Conservation (phyloP, 371 early-diverging fungal genomes). For the Mucor sp. region DNA sequence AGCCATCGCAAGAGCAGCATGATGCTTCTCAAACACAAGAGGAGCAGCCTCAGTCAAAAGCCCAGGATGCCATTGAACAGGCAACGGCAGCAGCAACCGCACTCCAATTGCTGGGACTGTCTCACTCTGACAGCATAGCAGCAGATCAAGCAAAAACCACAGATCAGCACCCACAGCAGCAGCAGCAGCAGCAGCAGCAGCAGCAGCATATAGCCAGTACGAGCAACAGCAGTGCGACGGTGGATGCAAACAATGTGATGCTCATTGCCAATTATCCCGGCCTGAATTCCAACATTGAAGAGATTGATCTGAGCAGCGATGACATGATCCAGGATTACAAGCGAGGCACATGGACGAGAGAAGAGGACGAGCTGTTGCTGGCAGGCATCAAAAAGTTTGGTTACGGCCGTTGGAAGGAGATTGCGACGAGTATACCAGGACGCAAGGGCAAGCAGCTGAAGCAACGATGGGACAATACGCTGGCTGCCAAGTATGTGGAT, state of each 20-base stretch:
- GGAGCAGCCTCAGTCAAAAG: background rate
- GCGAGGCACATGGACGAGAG: conserved; percentile 44
- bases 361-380: conserved; percentile 48
- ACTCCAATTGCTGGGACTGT: conserved; percentile 19
- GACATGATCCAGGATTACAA: conserved; percentile 39
- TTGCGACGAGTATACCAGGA: conserved; percentile 40
- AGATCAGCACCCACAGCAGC: background rate
- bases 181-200: background rate
- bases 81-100: conserved; percentile 33
- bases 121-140: conserved; percentile 1
- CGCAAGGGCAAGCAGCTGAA: conserved; percentile 49
- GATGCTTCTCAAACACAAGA: background rate
- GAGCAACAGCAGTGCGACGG: background rate
- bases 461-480: conserved; percentile 49
- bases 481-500: conserved; percentile 49
- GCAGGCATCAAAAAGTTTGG: conserved; percentile 46
- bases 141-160: background rate
- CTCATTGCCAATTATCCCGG: conserved; percentile 39
- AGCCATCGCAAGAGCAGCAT: background rate
- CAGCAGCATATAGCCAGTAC: background rate
- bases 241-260: conserved; percentile 18
- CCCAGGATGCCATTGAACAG: conserved; percentile 24
- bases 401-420: conserved; percentile 52
- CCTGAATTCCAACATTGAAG: conserved; percentile 15
- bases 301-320: conserved; percentile 30